A percentile compares a stretch with the other conserved stretches of the same genome.
Evolutionary conservation across 1,139 yeast species (phyloP).

Genomic region (Yamadazyma diddensiae): DNA sequence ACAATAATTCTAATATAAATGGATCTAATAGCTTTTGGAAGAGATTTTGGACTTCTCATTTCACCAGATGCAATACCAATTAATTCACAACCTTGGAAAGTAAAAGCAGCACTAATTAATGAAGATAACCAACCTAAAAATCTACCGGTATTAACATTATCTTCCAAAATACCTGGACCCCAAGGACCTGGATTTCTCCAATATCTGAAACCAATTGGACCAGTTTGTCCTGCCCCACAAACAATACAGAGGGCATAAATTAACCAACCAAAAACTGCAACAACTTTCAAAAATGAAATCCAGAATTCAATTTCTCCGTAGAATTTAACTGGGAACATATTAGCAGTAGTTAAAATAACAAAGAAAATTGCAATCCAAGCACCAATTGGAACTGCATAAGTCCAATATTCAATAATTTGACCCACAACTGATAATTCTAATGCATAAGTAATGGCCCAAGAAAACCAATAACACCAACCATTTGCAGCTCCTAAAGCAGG

Average conservation of each 20-base stretch:
- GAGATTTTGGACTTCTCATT: conserved; percentile 75
- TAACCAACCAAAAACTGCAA: conserved; percentile 71
- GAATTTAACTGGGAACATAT: conserved; percentile 42
- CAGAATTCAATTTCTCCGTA: conserved; percentile 48
- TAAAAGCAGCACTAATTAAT: conserved; percentile 69
- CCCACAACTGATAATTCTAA: conserved; percentile 80
- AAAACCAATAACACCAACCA: conserved; percentile 84
- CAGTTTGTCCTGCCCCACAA: conserved; percentile 67
- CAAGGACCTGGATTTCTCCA: conserved; percentile 94
- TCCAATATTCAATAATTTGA: conserved; percentile 75
- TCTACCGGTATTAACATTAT: conserved; percentile 49
- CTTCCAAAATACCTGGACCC: conserved; percentile 58
- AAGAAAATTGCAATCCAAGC: conserved; percentile 76
- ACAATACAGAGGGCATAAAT: conserved; percentile 66
- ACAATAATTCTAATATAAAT: conserved; percentile 78
- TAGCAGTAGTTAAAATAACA: conserved; percentile 31
- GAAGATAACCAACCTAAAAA: conserved; percentile 67
- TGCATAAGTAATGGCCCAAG: conserved; percentile 84
- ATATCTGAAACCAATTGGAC: conserved; percentile 80
- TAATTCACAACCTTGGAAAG: conserved; percentile 78
- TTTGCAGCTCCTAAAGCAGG: conserved; percentile 76
- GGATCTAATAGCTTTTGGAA: conserved; percentile 81
- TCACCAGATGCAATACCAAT: conserved; percentile 92
- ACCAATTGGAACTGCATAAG: conserved; percentile 64
- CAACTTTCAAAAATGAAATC: conserved; percentile 62